Conservation (phyloP, 1,284 basidiomycete genomes). For the Uromyces viciae-fabae region DNA sequence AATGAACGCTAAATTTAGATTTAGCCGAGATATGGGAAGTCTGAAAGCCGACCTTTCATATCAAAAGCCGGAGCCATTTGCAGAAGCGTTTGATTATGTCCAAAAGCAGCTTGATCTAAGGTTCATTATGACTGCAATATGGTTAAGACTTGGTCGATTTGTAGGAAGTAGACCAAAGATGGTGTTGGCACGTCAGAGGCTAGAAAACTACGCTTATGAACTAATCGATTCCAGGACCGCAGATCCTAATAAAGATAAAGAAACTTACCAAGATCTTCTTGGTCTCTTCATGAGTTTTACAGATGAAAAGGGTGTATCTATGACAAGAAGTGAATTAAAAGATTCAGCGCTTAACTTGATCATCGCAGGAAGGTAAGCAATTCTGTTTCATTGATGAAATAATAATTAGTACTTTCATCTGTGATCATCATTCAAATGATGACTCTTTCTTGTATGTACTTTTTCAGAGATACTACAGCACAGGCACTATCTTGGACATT, state of each 20-base stretch:
- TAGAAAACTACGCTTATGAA: slow-evolving; percentile 42
- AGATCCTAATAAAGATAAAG: slow-evolving; percentile 19
- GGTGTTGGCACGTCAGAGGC: slow-evolving; percentile 18
- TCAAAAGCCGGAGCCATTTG: slow-evolving; percentile 24
- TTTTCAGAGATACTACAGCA: slow-evolving; percentile 47
- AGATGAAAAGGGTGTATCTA: slow-evolving; percentile 30
- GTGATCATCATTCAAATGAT: no score
- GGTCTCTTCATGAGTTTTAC: slow-evolving; percentile 47
- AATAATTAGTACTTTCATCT: background rate
- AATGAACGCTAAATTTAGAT: slow-evolving; percentile 19
- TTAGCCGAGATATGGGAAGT: slow-evolving; percentile 38
- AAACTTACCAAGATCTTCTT: slow-evolving; percentile 43
- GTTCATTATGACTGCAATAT: slow-evolving; percentile 37
- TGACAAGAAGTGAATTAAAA: slow-evolving; percentile 47
- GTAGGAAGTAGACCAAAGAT: slow-evolving; percentile 36
- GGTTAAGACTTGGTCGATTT: slow-evolving; percentile 18
- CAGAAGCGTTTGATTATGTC: slow-evolving; percentile 44
- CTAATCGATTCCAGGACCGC: slow-evolving; percentile 41
- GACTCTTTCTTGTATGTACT: background rate
- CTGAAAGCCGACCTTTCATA: slow-evolving; percentile 14
- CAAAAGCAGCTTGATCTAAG: slow-evolving; percentile 43
- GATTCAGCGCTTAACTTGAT: slow-evolving; percentile 48
- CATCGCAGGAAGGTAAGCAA: slow-evolving; percentile 47
- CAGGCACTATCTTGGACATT: slow-evolving; percentile 48
- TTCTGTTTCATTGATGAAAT: background rate